Conservation (phyloP, 345 rosid genomes). For the Gossypium australe region DNA sequence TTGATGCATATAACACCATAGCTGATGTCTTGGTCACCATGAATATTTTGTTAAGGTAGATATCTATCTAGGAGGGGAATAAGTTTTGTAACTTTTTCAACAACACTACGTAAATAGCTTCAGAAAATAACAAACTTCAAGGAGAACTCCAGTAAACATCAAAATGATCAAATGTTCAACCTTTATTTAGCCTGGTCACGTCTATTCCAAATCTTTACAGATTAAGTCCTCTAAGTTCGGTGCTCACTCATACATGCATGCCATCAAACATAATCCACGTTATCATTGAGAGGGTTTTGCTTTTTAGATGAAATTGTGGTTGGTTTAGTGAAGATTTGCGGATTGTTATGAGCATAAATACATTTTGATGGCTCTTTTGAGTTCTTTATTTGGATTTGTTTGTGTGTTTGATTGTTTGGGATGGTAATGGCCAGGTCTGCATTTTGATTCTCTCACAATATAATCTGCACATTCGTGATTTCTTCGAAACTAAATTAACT, state of each 20-base stretch:
- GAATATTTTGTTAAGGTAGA: background rate
- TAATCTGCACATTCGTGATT: too few relatives aligned
- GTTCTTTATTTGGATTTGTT: too few relatives aligned
- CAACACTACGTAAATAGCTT: background rate
- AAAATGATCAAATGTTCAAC: background rate
- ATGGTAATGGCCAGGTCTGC: background rate
- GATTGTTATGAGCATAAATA: background rate
- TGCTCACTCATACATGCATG: background rate
- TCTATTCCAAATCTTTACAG: background rate
- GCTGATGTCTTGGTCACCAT: background rate
- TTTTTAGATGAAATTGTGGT: constrained; percentile 1
- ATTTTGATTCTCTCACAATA: background rate
- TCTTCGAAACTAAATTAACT: too few relatives aligned
- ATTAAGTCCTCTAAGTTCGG: background rate
- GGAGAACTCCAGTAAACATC: background rate
- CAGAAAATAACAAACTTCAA: background rate
- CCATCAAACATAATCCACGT: background rate
- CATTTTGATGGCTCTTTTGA: background rate
- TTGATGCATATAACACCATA: background rate
- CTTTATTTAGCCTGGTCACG: background rate
- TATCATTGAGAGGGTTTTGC: background rate
- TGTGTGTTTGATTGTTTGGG: background rate
- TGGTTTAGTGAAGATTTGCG: background rate
- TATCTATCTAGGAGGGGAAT: background rate
- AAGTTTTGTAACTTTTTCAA: background rate